Evolutionary conservation across 164 flowering plant genomes (phyloP), one percentile per base, ranked within the genome.

Genomic region (Amborella trichopoda): DNA sequence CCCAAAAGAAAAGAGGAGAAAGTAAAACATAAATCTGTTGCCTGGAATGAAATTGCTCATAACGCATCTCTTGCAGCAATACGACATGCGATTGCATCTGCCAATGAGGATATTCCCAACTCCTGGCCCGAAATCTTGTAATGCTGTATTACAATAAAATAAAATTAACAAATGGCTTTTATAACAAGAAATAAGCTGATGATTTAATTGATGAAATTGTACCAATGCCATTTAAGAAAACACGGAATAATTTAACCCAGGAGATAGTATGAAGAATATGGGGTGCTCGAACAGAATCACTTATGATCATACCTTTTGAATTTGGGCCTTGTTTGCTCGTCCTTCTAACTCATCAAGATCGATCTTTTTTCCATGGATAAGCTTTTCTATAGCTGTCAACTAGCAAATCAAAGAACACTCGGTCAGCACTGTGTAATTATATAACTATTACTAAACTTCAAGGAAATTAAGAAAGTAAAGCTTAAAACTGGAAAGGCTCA

Each of bases 31-130:
- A n/a, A n/a, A n/a, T n/a, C n/a, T n/a, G n/a, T n/a, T n/a, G n/a
- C n/a, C n/a, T n/a, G n/a, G n/a, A n/a, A n/a, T n/a, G n/a, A n/a
- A n/a, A n/a, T 28, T 57, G 43, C 40, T 80, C 64, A 83, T 50
- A 85, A 56, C 17, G 93, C 83, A 63, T 87, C 93, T 14, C 96
- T 73, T 8, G 79, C 74, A 46, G 95, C 93, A 57, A 91, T 83
- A 22, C 95, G 77, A 61, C 96, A 91, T 18, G 72, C 63, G 28
- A 87, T 87, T 23, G 93, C 86, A 70, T 83, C 90, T 27, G 85
- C 76, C 48, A 91, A 61, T 0, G 95, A 65, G 23, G 96, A 88
- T 48, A 87, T 69, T 34, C 68, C 78, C 25, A 81, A 55, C 66
- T 87, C 99, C 43, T 18, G 45, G 19, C 55, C 64, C 21, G 99